Conservation (phyloP, 1,284 basidiomycete species). For the Apiotrichum gracile region DNA sequence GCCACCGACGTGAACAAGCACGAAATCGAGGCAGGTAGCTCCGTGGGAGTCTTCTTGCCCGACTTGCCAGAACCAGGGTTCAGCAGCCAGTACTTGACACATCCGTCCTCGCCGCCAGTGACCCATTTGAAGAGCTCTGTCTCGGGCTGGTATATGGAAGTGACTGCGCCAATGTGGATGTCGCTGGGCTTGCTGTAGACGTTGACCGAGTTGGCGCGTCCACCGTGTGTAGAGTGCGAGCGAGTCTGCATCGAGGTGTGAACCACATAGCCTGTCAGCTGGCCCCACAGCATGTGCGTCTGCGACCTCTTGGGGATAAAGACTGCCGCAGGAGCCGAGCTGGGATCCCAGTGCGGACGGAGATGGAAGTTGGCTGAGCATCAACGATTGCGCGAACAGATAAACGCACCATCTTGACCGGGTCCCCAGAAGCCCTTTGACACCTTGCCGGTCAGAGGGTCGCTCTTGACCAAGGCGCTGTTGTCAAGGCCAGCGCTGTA, state of each 20-base stretch:
- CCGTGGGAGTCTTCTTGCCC: constrained; percentile 24
- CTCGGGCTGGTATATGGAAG: constrained; percentile 30
- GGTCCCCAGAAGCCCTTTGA: constrained; percentile 46
- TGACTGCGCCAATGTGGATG: constrained; percentile 31
- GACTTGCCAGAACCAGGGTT: constrained; percentile 19
- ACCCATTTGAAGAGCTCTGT: constrained; percentile 29
- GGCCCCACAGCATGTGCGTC: constrained; percentile 38
- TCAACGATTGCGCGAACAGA: neutral
- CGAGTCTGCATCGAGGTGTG: constrained; percentile 37
- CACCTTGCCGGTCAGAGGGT: constrained; percentile 42
- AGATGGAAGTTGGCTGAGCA: constrained; percentile 36
- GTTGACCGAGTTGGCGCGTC: constrained; percentile 33
- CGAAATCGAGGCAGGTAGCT: constrained; percentile 22
- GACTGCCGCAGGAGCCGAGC: constrained; percentile 24
- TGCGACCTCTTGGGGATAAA: constrained; percentile 32
- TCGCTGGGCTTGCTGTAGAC: constrained; percentile 22
- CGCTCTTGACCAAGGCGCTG: constrained; percentile 38
- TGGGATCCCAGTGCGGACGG: constrained; percentile 32
- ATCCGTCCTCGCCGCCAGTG: constrained; percentile 40
- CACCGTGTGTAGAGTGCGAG: constrained; percentile 31
- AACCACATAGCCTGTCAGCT: constrained; percentile 33
- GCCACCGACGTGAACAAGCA: constrained; percentile 34
- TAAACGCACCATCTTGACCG: constrained; percentile 32
- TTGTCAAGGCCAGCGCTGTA: constrained; percentile 33
- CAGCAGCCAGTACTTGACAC: constrained; percentile 42